Percentiles rank a stretch among this genome's conserved stretches.
Evolutionary conservation across 768 basidiomycete genomes (phyloP).

Genomic region (Chlorophyllum brunneum): DNA sequence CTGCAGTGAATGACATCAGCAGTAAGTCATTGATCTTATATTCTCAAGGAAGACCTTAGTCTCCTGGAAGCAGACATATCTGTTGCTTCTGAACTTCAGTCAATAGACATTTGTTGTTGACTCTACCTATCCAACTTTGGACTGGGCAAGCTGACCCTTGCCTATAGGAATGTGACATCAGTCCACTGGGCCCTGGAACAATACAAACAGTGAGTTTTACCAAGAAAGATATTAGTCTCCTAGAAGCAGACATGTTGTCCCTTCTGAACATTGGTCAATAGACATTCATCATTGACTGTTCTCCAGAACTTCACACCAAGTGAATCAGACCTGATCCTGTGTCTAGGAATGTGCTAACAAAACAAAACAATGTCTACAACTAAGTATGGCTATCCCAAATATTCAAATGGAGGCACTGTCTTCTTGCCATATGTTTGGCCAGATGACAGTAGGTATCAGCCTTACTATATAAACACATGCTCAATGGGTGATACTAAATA

Average conservation of each 20-base stretch:
- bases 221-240: no score
- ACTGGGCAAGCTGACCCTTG: no score
- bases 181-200: no score
- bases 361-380: background rate
- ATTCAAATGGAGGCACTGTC: background rate
- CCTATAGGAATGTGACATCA: no score
- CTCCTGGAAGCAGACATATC: background rate
- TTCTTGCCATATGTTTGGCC: background rate
- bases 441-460: background rate
- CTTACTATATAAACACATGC: background rate
- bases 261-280: background rate
- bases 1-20: background rate
- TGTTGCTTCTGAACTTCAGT: background rate
- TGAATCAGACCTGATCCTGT: no score
- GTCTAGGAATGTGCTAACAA: no score
- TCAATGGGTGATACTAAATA: no score
- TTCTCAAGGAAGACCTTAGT: background rate
- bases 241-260: background rate
- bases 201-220: no score
- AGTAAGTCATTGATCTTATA: background rate
- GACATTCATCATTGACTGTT: background rate
- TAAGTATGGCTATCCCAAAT: background rate
- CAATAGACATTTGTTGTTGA: background rate
- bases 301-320: no score
- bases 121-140: no score